Base-by-base conservation (phyloP, 192 early-diverging fungal species). In the Backusella macrospora region DNA sequence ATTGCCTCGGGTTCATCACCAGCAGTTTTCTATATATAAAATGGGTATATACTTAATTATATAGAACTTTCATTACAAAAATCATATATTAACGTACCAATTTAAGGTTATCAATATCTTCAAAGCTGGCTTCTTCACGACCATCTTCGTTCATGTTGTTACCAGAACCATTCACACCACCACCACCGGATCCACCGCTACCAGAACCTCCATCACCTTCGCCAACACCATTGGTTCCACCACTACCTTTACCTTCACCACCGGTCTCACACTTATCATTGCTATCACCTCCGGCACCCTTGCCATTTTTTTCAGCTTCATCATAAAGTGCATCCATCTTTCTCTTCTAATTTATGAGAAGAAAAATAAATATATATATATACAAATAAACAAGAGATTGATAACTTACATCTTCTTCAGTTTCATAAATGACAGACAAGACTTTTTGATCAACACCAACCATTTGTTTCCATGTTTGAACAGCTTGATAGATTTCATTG, bases 401-500 rank as follows among this genome's bases (percentile, higher is more conserved):
- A 43, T 14, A 21, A 72, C 52, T 64, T 64, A 74, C 83, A 46
- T 68, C 83, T 21, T 88, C 63, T 21, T 81, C 80, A 18, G 83
- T 81, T 66, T 88, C 82, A 72, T 88, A 90, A 13, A 88, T 79
- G 21, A 90, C 83, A 13, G 86, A 80, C 39, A 90, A 73, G 0
- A 78, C 76, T 15, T 85, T 80, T 48, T 84, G 83, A 62, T 90
- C 88, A 15, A 83, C 82, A 5, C 88, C 88, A 40, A 90, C 88
- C 71, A 90, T 73, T 52, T 86, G 85, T 65, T 85, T 90, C 88
- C 88, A 90, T 4, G 83, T 87, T 44, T 86, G 77, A 3, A 84
- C 86, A 15, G 87, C 78, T 7, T 81, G 71, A 68, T 85, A 84
- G 6, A 90, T 69, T 37, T 88, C 79, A 10, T 80, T 81, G 21